Percentiles rank a stretch among this genome's conserved stretches.
Evolutionary conservation across 768 basidiomycete genomes (phyloP).

Genomic region (Austroboletus eburneus): DNA sequence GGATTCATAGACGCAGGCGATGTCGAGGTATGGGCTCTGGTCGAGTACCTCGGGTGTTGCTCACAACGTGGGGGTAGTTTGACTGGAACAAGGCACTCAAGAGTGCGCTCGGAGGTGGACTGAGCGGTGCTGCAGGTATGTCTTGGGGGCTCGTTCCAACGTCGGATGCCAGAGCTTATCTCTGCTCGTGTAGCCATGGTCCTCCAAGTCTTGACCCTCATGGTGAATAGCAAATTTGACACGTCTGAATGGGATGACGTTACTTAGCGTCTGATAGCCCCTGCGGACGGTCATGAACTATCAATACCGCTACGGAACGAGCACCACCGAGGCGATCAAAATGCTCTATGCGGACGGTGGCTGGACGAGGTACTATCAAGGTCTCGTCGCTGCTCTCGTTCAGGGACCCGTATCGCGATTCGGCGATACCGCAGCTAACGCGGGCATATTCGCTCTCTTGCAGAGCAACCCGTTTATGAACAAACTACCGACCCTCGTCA

Average conservation of each 20-base stretch:
- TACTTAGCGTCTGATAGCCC: slow-evolving; percentile 43
- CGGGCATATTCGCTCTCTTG: slow-evolving; percentile 83
- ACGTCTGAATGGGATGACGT: not conserved
- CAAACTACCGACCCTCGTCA: slow-evolving; percentile 55
- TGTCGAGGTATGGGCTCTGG: slow-evolving; percentile 47
- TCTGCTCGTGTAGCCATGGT: slow-evolving; percentile 67
- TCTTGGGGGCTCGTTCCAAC: not conserved
- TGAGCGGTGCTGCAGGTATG: slow-evolving; percentile 82
- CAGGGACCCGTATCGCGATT: slow-evolving; percentile 85
- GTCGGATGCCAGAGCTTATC: slow-evolving; percentile 1
- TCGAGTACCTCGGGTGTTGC: slow-evolving; percentile 30
- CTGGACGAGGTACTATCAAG: slow-evolving; percentile 82
- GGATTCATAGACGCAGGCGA: slow-evolving; percentile 68
- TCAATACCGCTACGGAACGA: slow-evolving; percentile 86
- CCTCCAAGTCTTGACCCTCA: slow-evolving; percentile 84
- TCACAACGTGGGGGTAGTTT: slow-evolving; percentile 66
- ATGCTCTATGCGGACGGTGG: slow-evolving; percentile 80
- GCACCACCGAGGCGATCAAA: slow-evolving; percentile 55
- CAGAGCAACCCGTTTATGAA: slow-evolving; percentile 70
- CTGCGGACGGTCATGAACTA: slow-evolving; percentile 99
- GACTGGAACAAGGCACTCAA: slow-evolving; percentile 74
- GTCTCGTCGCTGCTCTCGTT: slow-evolving; percentile 77
- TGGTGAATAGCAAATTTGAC: slow-evolving; percentile 45
- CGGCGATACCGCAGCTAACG: slow-evolving; percentile 94
- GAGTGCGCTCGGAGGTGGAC: slow-evolving; percentile 83